Percentiles rank a stretch among this genome's conserved stretches.
Evolutionary conservation across 805 yeast genomes (phyloP).

Genomic region (Saccharomyces cerevisiae): DNA sequence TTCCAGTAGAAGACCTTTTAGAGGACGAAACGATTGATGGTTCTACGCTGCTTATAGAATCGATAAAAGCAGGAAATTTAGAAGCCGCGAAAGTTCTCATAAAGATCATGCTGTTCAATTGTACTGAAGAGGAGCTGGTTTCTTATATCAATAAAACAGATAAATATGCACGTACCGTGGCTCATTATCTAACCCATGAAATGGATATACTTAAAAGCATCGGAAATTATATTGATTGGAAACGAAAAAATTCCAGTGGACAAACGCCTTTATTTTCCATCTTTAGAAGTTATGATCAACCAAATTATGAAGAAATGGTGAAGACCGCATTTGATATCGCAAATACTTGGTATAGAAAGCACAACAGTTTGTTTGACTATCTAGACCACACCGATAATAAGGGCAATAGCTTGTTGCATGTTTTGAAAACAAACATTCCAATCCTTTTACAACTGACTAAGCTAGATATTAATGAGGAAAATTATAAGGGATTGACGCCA

Average conservation of each 20-base stretch:
- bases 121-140: constrained; percentile 39
- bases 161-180: constrained; percentile 48
- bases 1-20: constrained; percentile 58
- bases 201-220: constrained; percentile 42
- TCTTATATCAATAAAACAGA: constrained; percentile 47
- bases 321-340: constrained; percentile 39
- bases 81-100: constrained; percentile 42
- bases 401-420: constrained; percentile 74
- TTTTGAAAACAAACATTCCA: constrained; percentile 45
- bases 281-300: constrained; percentile 74
- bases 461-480: constrained; percentile 52
- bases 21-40: constrained; percentile 51
- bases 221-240: constrained; percentile 66
- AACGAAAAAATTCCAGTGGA: constrained; percentile 47
- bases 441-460: constrained; percentile 32
- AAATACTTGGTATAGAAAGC: constrained; percentile 33
- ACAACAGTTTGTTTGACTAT: constrained; percentile 34
- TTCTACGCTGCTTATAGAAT: constrained; percentile 49
- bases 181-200: constrained; percentile 64
- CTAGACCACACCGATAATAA: constrained; percentile 60
- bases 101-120: constrained; percentile 35
- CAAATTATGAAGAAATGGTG: constrained; percentile 46
- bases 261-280: constrained; percentile 75
- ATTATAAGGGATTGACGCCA: constrained; percentile 56
- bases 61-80: constrained; percentile 48